A percentile compares a stretch with the other conserved stretches of the same genome.
Conservation (phyloP, 2,329 filamentous ascomycete species). For the Daldinia sp. region DNA sequence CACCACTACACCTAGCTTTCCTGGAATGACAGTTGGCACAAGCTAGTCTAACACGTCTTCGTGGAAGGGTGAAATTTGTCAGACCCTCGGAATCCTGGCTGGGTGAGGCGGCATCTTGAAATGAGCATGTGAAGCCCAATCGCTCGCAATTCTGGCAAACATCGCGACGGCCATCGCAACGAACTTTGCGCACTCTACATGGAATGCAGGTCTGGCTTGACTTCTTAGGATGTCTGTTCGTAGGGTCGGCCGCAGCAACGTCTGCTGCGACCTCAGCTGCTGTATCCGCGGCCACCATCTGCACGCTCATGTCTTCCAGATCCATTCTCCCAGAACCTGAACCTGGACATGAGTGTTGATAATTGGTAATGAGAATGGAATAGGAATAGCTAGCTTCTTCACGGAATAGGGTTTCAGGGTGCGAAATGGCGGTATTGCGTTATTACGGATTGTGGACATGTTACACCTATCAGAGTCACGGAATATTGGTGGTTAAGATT, state of each 20-base stretch:
- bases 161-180: conserved; percentile 66
- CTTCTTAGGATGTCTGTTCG: conserved; percentile 51
- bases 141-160: conserved; percentile 70
- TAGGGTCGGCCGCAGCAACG: conserved; percentile 51
- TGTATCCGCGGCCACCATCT: conserved; percentile 52
- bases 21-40: conserved; percentile 69
- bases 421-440: conserved; percentile 40
- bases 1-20: conserved; percentile 70
- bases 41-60: conserved; percentile 67
- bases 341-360: conserved; percentile 37
- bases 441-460: conserved; percentile 41
- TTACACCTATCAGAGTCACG: conserved; percentile 35
- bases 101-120: conserved; percentile 60
- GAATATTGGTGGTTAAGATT: conserved; percentile 33
- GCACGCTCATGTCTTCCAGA: conserved; percentile 54
- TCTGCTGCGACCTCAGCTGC: conserved; percentile 53
- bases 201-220: conserved; percentile 64
- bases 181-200: conserved; percentile 68
- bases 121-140: conserved; percentile 68
- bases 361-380: conserved; percentile 1
- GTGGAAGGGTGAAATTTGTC: conserved; percentile 60
- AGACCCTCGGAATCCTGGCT: conserved; percentile 52
- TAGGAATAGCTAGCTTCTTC: conserved; percentile 23
- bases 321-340: conserved; percentile 48
- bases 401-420: conserved; percentile 6